Evolutionary conservation across 139 green algal genomes (phyloP), one percentile per base, ranked within the genome.

Genomic region (Closterium sp.): DNA sequence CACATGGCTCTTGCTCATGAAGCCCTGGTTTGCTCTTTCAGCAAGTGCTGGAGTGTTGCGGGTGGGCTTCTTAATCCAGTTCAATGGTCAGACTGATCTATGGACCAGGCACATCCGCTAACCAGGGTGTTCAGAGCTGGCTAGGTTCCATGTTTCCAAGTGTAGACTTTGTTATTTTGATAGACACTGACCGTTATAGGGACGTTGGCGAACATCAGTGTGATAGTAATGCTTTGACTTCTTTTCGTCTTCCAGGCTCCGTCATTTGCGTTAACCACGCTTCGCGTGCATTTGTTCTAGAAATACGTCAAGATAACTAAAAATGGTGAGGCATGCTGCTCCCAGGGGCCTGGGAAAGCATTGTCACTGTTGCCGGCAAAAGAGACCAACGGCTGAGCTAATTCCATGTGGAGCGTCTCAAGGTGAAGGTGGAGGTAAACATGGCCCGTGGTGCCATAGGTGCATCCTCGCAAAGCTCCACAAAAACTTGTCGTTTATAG

Each of bases 311-410:
- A 73, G 50, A 73, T 73, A 24, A 11, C 1, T 22, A 21, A 9
- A 87, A 31, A 91, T 42, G 62, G 29, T 92, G 21, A 85, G 89
- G 19, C 62, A 92, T 24, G 89, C 89, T 29, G 89, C 89, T 89
- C 89, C 89, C 1, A 88, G 89, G 21, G 89, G 89, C 31, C 84
- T 89, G 85, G 89, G 89, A 79, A 90, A 29, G 89, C 89, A 92
- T 32, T 92, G 89, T 84, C 89, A 92, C n/a, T 92, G 89, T 84
- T 92, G 89, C 62, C 30, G 89, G n/a, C 89, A 92, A 32, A 92
- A 92, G 89, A 34, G 89, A 70, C 89, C 89, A 24, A 11, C 34
- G 4, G 29, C 21, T 89, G 70, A 92, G 62, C 89, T 92, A 13
- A 90, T 92, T 24, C 89, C 89, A 90, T 92, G 89, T 70, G 89